A percentile compares a stretch with the other conserved stretches of the same genome.
These are phyloP conservation scores for Colletotrichum chlorophyti DNA, from an alignment of 2,329 filamentous ascomycete genomes.

Conservation along the genomic window DNA sequence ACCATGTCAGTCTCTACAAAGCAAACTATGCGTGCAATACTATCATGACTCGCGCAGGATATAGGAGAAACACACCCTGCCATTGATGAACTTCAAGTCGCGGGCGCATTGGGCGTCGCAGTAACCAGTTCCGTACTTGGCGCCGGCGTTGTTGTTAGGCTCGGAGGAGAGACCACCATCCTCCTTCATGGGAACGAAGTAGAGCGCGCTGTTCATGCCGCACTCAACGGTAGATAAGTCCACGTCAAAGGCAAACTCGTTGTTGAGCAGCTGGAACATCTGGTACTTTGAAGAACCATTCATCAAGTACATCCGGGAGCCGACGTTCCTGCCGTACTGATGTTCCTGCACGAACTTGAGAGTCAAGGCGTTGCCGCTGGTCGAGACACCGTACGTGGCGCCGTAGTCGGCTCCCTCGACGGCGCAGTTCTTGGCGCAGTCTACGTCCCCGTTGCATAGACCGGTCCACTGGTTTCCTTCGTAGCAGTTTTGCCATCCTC, in stretches of 20 bases:
- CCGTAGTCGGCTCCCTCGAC: conserved; percentile 51
- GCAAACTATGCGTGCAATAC: fast-evolving
- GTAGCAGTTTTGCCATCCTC: conserved; percentile 35
- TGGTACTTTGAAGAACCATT: conserved; percentile 59
- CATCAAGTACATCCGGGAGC: conserved; percentile 62
- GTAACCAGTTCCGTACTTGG: conserved; percentile 63
- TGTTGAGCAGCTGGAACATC: conserved; percentile 61
- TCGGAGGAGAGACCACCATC: conserved; percentile 56
- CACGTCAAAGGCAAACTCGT: conserved; percentile 70
- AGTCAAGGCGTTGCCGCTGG: conserved; percentile 50
- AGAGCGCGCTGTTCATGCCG: conserved; percentile 66
- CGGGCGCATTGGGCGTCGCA: conserved; percentile 56
- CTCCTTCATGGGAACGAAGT: conserved; percentile 51
- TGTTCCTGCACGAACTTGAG: conserved; percentile 57
- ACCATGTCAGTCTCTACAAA: not conserved
- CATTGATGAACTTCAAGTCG: conserved; percentile 57
- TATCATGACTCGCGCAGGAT: not conserved
- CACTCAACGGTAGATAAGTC: conserved; percentile 67
- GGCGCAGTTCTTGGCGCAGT: conserved; percentile 47
- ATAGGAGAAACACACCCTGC: no score
- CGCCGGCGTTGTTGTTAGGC: conserved; percentile 50
- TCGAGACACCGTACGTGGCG: conserved; percentile 50
- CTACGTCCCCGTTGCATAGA: conserved; percentile 41
- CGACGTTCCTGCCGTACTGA: conserved; percentile 41
- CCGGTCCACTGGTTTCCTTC: conserved; percentile 43